Percentiles rank a stretch among this genome's conserved stretches.
These are phyloP conservation scores for Hysterangium stoloniferum DNA, from an alignment of 768 basidiomycete species.

Conservation along the genomic window DNA sequence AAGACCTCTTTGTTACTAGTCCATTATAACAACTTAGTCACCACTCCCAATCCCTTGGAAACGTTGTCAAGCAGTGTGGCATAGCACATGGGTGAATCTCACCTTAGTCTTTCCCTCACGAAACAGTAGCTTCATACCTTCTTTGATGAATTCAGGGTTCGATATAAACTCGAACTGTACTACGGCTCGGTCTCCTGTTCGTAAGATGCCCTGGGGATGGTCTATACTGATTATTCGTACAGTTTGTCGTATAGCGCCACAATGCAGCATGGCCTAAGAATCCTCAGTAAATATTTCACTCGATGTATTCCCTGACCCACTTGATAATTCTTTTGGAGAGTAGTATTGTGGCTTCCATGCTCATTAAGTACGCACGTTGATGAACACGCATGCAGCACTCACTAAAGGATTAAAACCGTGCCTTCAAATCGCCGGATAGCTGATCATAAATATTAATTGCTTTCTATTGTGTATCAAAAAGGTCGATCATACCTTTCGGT, in stretches of 20 bases:
- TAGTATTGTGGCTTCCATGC: conserved; percentile 71
- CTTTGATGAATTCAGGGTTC: conserved; percentile 86
- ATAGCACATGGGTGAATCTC: conserved; percentile 13
- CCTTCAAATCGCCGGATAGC: conserved; percentile 87
- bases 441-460: conserved; percentile 24
- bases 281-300: background rate
- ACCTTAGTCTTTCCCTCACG: conserved; percentile 96
- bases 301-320: conserved; percentile 28
- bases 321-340: conserved; percentile 88
- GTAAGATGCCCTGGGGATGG: conserved; percentile 77
- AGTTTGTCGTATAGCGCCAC: conserved; percentile 87
- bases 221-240: conserved; percentile 89
- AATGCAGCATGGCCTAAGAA: conserved; percentile 81
- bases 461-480: too few species aligned
- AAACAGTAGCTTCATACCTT: conserved; percentile 89
- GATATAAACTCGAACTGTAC: conserved; percentile 95
- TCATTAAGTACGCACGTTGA: background rate
- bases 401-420: conserved; percentile 90
- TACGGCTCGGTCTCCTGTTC: conserved; percentile 91
- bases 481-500: conserved; percentile 51
- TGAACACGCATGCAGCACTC: conserved; percentile 23
- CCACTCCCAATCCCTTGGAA: conserved; percentile 20
- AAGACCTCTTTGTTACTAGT: too few species aligned
- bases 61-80: background rate
- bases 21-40: conserved; percentile 18